Conservation (phyloP, 257 asterid genomes). For the Rubia yunnanensis region DNA sequence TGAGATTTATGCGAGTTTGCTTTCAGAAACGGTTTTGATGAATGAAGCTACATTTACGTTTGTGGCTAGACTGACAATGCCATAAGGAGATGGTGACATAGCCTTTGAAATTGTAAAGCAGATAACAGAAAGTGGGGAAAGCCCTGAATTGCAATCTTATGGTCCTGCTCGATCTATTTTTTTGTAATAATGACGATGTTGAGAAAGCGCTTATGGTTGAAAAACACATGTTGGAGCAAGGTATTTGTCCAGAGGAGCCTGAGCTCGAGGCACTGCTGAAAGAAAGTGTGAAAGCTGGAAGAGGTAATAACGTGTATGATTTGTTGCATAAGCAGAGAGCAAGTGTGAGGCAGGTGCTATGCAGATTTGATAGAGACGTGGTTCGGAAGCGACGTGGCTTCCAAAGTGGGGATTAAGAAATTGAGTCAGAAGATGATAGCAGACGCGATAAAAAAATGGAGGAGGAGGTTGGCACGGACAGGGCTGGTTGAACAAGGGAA, state of each 20-base stretch:
- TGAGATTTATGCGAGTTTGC: conserved; percentile 50
- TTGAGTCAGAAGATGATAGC: conserved; percentile 45
- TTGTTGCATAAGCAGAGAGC: conserved; percentile 67
- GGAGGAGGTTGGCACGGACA: conserved; percentile 96
- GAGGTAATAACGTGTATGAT: conserved; percentile 58
- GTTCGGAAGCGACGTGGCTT: conserved; percentile 63
- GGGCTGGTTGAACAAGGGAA: conserved; percentile 84
- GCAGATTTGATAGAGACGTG: conserved; percentile 64
- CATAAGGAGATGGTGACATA: conserved; percentile 65
- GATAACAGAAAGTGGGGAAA: conserved; percentile 57
- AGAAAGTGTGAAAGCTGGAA: conserved; percentile 50
- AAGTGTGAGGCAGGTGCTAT: conserved; percentile 56
- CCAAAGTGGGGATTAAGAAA: conserved; percentile 63
- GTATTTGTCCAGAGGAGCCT: conserved; percentile 71
- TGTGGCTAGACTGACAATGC: conserved; percentile 79
- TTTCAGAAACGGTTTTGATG: conserved; percentile 44
- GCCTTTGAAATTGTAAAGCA: conserved; percentile 62
- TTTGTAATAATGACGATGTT: conserved; percentile 52
- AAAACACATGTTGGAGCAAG: conserved; percentile 59
- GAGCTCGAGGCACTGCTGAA: conserved; percentile 59
- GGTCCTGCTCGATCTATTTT: conserved; percentile 71
- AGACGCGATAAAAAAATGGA: conserved; percentile 40
- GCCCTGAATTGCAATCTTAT: conserved; percentile 62
- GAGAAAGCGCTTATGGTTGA: conserved; percentile 70
- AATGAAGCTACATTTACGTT: conserved; percentile 78